phyloP scores from a whole-genome alignment of 2,329 filamentous ascomycete genomes.

The Penicillium sp. region DNA sequence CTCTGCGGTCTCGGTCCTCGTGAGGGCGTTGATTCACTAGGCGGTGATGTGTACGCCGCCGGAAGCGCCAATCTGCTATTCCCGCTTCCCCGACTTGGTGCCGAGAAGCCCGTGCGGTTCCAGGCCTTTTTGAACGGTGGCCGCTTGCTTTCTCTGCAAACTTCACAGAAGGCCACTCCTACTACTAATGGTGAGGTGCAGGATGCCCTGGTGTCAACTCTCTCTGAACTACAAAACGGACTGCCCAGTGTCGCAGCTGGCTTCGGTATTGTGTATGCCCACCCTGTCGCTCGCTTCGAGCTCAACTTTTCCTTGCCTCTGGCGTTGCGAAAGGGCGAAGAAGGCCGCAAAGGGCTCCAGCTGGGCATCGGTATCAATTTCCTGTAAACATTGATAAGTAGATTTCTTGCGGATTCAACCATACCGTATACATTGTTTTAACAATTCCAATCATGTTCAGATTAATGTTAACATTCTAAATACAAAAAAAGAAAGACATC shows the following conservation, averaged over 20 bases:
- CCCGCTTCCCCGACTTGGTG: constrained; percentile 77
- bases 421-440: background rate
- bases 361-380: constrained; percentile 98
- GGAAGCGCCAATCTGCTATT: constrained; percentile 82
- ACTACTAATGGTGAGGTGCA: constrained; percentile 51
- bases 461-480: background rate
- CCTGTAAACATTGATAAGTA: constrained; percentile 54
- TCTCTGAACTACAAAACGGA: constrained; percentile 70
- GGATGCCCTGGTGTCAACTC: constrained; percentile 54
- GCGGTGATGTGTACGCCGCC: constrained; percentile 88
- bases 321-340: constrained; percentile 77
- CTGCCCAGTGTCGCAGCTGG: constrained; percentile 84
- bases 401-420: background rate
- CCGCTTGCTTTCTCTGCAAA: constrained; percentile 73
- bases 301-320: constrained; percentile 91
- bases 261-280: constrained; percentile 88
- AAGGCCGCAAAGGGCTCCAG: constrained; percentile 85
- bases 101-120: constrained; percentile 79
- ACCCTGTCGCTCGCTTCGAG: constrained; percentile 90
- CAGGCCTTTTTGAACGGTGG: constrained; percentile 93
- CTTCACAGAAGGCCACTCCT: constrained; percentile 48
- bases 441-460: background rate
- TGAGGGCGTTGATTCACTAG: constrained; percentile 80
- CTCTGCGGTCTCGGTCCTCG: constrained; percentile 84
- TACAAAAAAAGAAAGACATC: background rate